These are phyloP conservation scores for Chlamydomonas schloesseri DNA, from an alignment of 139 green algal genomes.

Conservation along the genomic window DNA sequence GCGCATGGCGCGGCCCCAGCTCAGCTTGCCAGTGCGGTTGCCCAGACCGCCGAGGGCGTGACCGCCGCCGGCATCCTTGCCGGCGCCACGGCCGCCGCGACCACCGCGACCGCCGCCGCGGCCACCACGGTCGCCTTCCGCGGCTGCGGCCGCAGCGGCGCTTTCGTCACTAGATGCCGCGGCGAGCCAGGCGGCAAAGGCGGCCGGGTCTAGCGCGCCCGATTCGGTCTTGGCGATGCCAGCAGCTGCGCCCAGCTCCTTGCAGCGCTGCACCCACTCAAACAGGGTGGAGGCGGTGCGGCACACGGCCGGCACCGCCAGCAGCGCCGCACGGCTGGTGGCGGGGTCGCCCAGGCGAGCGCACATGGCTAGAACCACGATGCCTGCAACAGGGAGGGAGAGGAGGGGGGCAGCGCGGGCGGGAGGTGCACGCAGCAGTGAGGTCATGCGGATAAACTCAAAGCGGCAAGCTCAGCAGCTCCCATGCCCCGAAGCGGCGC, in stretches of 20 bases:
- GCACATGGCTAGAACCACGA: conserved; percentile 19
- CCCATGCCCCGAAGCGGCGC: too few species aligned
- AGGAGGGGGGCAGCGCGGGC: not conserved
- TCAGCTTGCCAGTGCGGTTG: not conserved
- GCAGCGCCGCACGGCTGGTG: not conserved
- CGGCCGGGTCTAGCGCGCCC: too few species aligned
- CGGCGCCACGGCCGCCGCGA: not conserved
- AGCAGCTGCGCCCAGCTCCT: not conserved
- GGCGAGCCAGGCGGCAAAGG: too few species aligned
- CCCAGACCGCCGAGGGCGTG: too few species aligned
- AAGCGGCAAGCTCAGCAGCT: too few species aligned
- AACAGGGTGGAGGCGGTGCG: conserved; percentile 29
- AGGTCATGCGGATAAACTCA: too few species aligned
- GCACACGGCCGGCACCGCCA: not conserved
- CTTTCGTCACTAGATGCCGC: too few species aligned
- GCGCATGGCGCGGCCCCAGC: conserved; percentile 8
- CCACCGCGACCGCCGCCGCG: not conserved
- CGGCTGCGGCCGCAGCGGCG: too few species aligned
- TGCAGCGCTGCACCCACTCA: conserved; percentile 13
- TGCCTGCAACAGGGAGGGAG: not conserved
- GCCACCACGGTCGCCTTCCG: too few species aligned
- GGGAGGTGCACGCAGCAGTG: not conserved
- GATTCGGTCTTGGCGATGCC: not conserved
- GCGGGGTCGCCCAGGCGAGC: not conserved
- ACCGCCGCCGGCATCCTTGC: too few species aligned